Percentiles rank a stretch among this genome's conserved stretches.
These are phyloP conservation scores for Cladorrhinum samala DNA, from an alignment of 495 filamentous ascomycete species.

Conservation along the genomic window DNA sequence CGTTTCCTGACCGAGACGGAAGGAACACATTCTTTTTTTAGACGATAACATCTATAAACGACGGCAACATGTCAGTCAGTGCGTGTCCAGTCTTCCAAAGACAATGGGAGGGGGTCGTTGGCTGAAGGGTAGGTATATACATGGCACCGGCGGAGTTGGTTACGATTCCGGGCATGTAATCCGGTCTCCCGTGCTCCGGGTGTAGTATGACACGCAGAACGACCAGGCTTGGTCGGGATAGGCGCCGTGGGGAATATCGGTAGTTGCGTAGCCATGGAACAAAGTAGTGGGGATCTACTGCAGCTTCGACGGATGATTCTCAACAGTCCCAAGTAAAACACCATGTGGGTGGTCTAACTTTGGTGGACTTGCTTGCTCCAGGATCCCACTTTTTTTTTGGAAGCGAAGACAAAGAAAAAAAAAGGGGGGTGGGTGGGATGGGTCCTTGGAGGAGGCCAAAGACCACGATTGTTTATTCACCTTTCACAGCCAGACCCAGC, in stretches of 20 bases:
- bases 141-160: conserved; percentile 4
- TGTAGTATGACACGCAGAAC: neutral
- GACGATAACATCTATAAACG: conserved; percentile 29
- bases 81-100: neutral
- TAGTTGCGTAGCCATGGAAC: neutral
- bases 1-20: conserved; percentile 36
- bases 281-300: neutral
- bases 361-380: too few species aligned
- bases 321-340: neutral
- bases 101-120: neutral
- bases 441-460: neutral
- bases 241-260: conserved; percentile 9
- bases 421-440: neutral
- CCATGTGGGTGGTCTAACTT: too few species aligned
- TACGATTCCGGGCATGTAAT: neutral
- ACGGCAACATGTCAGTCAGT: neutral
- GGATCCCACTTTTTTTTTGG: too few species aligned
- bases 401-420: neutral
- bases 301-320: too few species aligned
- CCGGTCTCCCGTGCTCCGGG: conserved; percentile 3
- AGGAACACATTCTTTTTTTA: conserved; percentile 36
- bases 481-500: conserved; percentile 43
- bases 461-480: conserved; percentile 17
- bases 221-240: conserved; percentile 13
- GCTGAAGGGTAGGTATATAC: neutral